Evolutionary conservation across 768 basidiomycete genomes (phyloP), one percentile per base, ranked within the genome.

Genomic region (Hericium coralloides): DNA sequence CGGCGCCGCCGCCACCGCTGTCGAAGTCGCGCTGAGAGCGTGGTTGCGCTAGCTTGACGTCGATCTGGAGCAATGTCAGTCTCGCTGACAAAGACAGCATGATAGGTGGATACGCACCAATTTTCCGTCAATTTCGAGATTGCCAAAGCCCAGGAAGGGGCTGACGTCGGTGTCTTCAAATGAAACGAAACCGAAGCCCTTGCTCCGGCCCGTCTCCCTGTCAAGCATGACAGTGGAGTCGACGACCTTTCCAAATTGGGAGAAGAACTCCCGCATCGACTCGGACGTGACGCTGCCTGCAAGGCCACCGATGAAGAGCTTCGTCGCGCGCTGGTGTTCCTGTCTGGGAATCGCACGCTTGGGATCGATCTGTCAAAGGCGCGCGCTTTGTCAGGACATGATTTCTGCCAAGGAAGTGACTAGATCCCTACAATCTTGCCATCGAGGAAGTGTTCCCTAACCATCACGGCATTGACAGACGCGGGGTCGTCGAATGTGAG

Each of bases 181-280:
- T 0, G 92, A 95, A 25, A 98, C 89, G 68, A 98, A 98, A 0
- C 94, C 95, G 63, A 98, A 98, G 8, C 95, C 95, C 72, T 98
- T 95, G 72, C 89, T 92, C 51, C 92, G 74, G 22, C 89, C 87
- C 9, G 92, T 92, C 69, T 95, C 93, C 53, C 92, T 85, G 71
- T 98, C 95, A 64, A 95, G 79, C 95, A 98, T 98, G 65, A 98
- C 92, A 0, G 95, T 97, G 55, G 94, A 93, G 69, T 98, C 95
- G 67, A 95, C 87, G 61, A 98, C 93, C 63, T 84, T 87, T 57
- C 95, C 95, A 64, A 89, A 98, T 68, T 94, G 87, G 47, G 85
- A 84, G 73, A 97, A 95, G 73, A 92, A 97, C 48, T 85, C 82
- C 61, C 88, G 84, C 85, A 98, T 89, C 1, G 85, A 87, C 64